These are phyloP conservation scores for Phylloporus sp. DNA, from an alignment of 1,284 basidiomycete species.

Conservation along the genomic window DNA sequence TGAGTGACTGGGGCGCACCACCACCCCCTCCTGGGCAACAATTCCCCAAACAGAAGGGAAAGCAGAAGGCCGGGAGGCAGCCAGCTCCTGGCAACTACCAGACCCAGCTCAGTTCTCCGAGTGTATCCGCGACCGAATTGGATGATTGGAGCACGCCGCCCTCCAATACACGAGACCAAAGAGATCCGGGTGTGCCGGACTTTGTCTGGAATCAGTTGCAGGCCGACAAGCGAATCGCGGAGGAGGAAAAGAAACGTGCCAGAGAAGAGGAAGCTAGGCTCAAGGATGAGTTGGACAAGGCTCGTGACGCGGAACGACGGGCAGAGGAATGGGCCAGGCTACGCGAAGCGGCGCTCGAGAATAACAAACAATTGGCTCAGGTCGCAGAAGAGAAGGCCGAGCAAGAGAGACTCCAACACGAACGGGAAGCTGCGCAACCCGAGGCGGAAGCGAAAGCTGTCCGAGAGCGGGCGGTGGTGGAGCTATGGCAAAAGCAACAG, in stretches of 20 bases:
- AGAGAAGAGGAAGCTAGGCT: constrained; percentile 38
- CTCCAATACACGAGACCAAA: constrained; percentile 16
- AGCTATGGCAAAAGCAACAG: too few relatives aligned
- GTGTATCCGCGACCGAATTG: not conserved
- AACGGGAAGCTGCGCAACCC: not conserved
- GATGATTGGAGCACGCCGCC: constrained; percentile 3
- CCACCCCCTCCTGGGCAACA: not conserved
- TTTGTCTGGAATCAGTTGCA: constrained; percentile 53
- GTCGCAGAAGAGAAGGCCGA: constrained; percentile 19
- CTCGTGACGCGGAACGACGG: constrained; percentile 26
- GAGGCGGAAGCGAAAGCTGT: too few relatives aligned
- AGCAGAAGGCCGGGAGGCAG: not conserved
- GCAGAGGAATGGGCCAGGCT: constrained; percentile 21
- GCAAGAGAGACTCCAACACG: constrained; percentile 14
- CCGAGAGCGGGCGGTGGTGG: too few relatives aligned
- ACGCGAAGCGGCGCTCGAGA: constrained; percentile 20
- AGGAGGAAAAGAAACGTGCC: constrained; percentile 27
- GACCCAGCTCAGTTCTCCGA: not conserved
- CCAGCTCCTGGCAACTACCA: not conserved
- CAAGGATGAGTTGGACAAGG: constrained; percentile 15
- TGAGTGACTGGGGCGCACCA: too few relatives aligned
- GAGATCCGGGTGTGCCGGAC: constrained; percentile 57
- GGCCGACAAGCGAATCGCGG: constrained; percentile 43
- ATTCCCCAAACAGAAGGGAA: not conserved
- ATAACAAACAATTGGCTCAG: constrained; percentile 24